Percentiles rank a stretch among this genome's conserved stretches.
phyloP scores from a whole-genome alignment of 768 basidiomycete genomes.

The Gloeophyllum trabeum region DNA sequence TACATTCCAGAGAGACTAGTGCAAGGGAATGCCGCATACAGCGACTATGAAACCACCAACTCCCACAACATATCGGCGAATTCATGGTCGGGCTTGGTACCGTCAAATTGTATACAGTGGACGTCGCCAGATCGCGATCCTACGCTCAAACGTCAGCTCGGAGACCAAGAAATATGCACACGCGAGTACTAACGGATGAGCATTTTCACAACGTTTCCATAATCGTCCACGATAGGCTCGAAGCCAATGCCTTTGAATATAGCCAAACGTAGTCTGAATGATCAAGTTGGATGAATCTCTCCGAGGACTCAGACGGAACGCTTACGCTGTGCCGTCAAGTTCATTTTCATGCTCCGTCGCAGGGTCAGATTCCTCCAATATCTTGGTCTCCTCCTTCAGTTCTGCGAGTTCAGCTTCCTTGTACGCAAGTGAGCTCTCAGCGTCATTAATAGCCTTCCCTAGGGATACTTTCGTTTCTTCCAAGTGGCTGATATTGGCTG shows the following conservation, averaged over 20 bases:
- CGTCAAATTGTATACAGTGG: conserved; percentile 20
- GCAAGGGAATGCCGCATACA: no score
- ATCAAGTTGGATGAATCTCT: conserved; percentile 1
- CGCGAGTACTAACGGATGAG: conserved; percentile 49
- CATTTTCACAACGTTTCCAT: conserved; percentile 42
- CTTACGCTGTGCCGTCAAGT: conserved; percentile 60
- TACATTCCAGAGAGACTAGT: no score
- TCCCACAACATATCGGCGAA: conserved; percentile 23
- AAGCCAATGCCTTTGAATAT: conserved; percentile 68
- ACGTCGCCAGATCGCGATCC: conserved; percentile 33
- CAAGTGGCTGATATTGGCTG: conserved; percentile 48
- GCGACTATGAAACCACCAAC: no score
- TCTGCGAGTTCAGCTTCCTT: conserved; percentile 62
- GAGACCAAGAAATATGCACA: background rate
- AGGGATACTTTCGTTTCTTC: conserved; percentile 53
- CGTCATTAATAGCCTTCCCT: conserved; percentile 66
- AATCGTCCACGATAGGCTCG: conserved; percentile 46
- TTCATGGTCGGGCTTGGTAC: conserved; percentile 16
- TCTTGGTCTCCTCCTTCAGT: conserved; percentile 52
- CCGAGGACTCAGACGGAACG: conserved; percentile 4
- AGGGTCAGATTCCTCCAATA: conserved; percentile 59
- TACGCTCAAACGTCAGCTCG: conserved; percentile 14
- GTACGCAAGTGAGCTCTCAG: conserved; percentile 50
- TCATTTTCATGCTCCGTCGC: conserved; percentile 61
- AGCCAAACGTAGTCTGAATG: conserved; percentile 47